Evolutionary conservation across 306 rosid genomes (phyloP), one percentile per base, ranked within the genome.

Genomic region (Begonia fuchsioides): DNA sequence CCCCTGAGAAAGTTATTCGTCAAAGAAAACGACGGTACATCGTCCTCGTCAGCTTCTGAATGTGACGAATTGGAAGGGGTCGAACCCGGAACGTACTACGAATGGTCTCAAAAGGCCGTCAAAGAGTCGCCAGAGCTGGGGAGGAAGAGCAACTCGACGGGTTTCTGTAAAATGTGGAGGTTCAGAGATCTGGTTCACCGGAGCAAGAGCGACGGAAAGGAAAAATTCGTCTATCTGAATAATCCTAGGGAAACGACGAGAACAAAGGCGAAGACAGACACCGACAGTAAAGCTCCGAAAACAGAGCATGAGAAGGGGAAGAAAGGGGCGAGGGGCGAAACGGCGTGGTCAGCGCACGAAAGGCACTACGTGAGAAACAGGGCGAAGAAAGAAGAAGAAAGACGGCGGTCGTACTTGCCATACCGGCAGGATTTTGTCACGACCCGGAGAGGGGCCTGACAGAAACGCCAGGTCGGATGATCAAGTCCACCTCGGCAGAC

Each of bases 191-290:
- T 66, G 55, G 73, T 75, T 44, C 64, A 61, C 0, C 77, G 95
- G 49, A 79, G 98, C 73, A 72, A 69, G 68, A 90, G 98, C 35
- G 98, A 90, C 48, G 98, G 95, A 4, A 75, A 81, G 51, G 94
- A 90, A 49, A 72, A 87, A 6, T 90, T 81, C 54, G 85, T 85
- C 39, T 90, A 85, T 55, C 45, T 90, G 49, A 72, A 51, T 15
- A 86, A 49, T 14, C 64, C 64, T 5, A 49, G 65, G 40, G 32
- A 59, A 13, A 50, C 50, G 19, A 19, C 13, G 19, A 2, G 10
- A 15, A 13, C 55, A 3, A 65, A 16, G 62, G 55, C 49, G 9
- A 57, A 58, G n/a, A 40, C 57, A 38, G 55, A 10, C 32, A 73
- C 57, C n/a, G 41, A n/a, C 12, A 43, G 44, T 12, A 47, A 47